A percentile compares a stretch with the other conserved stretches of the same genome.
Evolutionary conservation across 805 yeast genomes (phyloP).

Genomic region (Teunomyces lycoperdinae): DNA sequence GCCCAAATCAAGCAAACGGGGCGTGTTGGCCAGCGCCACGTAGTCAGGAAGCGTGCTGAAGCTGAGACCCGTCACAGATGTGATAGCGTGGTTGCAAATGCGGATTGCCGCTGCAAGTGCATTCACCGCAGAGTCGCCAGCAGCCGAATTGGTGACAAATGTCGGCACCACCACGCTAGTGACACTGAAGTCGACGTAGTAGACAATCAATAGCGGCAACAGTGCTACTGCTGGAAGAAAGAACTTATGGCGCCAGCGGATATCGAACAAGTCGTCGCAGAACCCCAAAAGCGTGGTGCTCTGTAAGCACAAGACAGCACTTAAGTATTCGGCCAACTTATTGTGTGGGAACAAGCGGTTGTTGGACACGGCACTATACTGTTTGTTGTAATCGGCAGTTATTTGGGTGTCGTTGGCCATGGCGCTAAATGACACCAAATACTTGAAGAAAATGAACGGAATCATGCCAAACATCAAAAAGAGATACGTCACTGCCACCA

Average conservation of each 20-base stretch:
- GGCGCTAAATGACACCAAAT: slow-evolving; percentile 50
- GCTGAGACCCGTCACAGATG: slow-evolving; percentile 34
- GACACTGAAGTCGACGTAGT: slow-evolving; percentile 90
- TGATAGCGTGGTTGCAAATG: slow-evolving; percentile 29
- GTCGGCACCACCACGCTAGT: slow-evolving; percentile 84
- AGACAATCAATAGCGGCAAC: slow-evolving; percentile 85
- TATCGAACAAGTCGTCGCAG: slow-evolving; percentile 92
- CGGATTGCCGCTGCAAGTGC: slow-evolving; percentile 19
- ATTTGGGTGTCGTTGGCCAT: slow-evolving; percentile 34
- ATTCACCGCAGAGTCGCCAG: slow-evolving; percentile 26
- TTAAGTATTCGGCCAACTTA: slow-evolving; percentile 78
- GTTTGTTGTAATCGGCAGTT: slow-evolving; percentile 31
- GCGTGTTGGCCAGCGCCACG: slow-evolving; percentile 31
- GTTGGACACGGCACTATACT: slow-evolving; percentile 30
- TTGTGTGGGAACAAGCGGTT: slow-evolving; percentile 66
- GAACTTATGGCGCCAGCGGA: slow-evolving; percentile 96
- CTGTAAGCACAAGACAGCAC: slow-evolving; percentile 80
- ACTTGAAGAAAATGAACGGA: slow-evolving; percentile 82
- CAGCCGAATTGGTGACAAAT: slow-evolving; percentile 44
- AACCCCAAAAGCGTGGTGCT: slow-evolving; percentile 83
- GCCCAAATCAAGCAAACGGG: slow-evolving; percentile 71
- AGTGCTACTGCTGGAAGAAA: slow-evolving; percentile 93
- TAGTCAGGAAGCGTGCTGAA: slow-evolving; percentile 38
- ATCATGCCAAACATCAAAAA: slow-evolving; percentile 79
- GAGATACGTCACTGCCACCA: slow-evolving; percentile 77